Conservation (phyloP, 225 moss, liverwort and hornwort species). For the Rhytidiadelphus loreus region DNA sequence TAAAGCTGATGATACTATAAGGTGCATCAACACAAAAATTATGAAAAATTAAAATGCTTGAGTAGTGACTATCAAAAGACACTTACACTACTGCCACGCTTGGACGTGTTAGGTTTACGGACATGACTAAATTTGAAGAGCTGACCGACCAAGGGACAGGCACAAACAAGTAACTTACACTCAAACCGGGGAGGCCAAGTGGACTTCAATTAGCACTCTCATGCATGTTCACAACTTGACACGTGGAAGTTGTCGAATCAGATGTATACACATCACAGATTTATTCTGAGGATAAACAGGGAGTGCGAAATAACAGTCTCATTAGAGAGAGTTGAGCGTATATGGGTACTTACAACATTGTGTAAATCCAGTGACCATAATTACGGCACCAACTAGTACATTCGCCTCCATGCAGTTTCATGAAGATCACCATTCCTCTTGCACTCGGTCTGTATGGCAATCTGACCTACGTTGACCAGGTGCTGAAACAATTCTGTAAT, state of each 20-base stretch:
- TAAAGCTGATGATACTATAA: neutral
- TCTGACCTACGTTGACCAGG: conserved; percentile 1
- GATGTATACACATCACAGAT: neutral
- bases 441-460: conserved; percentile 3
- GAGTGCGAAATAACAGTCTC: neutral
- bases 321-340: neutral
- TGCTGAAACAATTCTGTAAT: conserved; percentile 6
- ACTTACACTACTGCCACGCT: neutral
- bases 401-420: conserved; percentile 13
- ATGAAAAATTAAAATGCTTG: neutral
- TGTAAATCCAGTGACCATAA: conserved; percentile 3
- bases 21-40: neutral
- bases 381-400: conserved; percentile 13
- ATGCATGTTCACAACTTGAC: neutral
- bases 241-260: neutral
- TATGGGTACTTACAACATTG: conserved; percentile 9
- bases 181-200: neutral
- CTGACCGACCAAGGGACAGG: conserved; percentile 2
- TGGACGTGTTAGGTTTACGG: conserved; percentile 7
- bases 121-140: conserved; percentile 10
- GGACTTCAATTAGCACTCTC: neutral
- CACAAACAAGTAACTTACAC: neutral
- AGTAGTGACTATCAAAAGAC: neutral
- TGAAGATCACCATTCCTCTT: conserved; percentile 9
- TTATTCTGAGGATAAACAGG: neutral